These are phyloP conservation scores for Zygosaccharomyces pseudobailii DNA, from an alignment of 1,139 yeast species.

Conservation along the genomic window DNA sequence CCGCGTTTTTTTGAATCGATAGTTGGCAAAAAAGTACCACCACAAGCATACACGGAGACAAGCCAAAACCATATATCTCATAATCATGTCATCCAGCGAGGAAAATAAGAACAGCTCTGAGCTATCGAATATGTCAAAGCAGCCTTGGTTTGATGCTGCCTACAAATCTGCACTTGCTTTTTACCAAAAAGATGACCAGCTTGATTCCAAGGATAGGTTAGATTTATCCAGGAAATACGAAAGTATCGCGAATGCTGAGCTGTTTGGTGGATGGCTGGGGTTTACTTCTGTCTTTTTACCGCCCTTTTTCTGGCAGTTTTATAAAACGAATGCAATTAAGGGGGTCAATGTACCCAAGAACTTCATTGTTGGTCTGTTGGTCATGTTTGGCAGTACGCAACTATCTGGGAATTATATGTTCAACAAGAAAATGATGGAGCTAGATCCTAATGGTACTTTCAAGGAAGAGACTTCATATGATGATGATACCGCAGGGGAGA, in stretches of 20 bases:
- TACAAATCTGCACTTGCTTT: slow-evolving; percentile 31
- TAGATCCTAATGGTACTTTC: slow-evolving; percentile 23
- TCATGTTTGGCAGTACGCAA: slow-evolving; percentile 33
- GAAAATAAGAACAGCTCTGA: slow-evolving; percentile 2
- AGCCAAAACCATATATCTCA: background rate
- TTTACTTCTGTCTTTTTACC: slow-evolving; percentile 32
- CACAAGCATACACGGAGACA: background rate
- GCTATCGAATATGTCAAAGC: slow-evolving; percentile 7
- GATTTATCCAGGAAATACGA: slow-evolving; percentile 24
- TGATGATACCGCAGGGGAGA: slow-evolving; percentile 13
- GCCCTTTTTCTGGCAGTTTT: slow-evolving; percentile 32
- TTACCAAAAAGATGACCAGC: slow-evolving; percentile 28
- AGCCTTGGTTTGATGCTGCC: slow-evolving; percentile 32
- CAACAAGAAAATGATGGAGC: slow-evolving; percentile 23
- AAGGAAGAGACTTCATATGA: slow-evolving; percentile 12
- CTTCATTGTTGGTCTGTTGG: slow-evolving; percentile 34
- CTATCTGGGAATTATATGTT: slow-evolving; percentile 30
- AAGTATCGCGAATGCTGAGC: slow-evolving; percentile 25
- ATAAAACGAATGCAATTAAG: slow-evolving; percentile 31
- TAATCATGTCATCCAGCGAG: slow-evolving; percentile 1
- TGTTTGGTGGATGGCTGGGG: slow-evolving; percentile 35
- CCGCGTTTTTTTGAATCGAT: background rate
- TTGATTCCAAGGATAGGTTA: slow-evolving; percentile 29
- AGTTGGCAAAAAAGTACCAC: background rate
- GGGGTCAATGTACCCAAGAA: slow-evolving; percentile 36